phyloP scores from a whole-genome alignment of 306 rosid species.

The Gastrolobium villosum region DNA sequence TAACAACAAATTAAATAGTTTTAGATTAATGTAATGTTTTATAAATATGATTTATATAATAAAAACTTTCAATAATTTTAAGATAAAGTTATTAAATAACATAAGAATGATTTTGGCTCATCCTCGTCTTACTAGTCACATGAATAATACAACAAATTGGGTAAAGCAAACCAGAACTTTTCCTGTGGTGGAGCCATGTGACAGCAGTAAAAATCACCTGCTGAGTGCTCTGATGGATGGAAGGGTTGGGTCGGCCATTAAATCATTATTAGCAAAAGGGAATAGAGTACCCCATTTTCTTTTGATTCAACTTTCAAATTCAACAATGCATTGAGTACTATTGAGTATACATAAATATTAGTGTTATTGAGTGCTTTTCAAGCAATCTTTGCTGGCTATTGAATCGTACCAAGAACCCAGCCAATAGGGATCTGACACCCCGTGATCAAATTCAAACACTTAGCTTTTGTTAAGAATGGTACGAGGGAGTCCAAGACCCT shows the following conservation, averaged over 20 bases:
- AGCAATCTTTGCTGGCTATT: neutral
- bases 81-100: too few relatives aligned
- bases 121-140: too few relatives aligned
- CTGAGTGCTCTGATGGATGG: neutral
- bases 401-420: conserved; percentile 13
- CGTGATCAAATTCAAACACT: neutral
- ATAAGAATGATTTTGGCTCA: too few relatives aligned
- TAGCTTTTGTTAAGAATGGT: too few relatives aligned
- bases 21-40: too few relatives aligned
- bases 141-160: conserved; percentile 1
- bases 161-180: conserved; percentile 5
- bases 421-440: neutral
- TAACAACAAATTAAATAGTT: too few relatives aligned
- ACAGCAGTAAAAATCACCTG: neutral
- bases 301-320: conserved; percentile 4
- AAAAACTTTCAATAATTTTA: too few relatives aligned
- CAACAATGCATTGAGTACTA: neutral
- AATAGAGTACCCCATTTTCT: neutral
- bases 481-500: too few relatives aligned
- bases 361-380: conserved; percentile 10
- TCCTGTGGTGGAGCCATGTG: conserved; percentile 7
- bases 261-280: neutral
- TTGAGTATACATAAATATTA: conserved; percentile 2
- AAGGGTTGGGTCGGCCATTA: conserved; percentile 3
- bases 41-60: too few relatives aligned